Conservation (phyloP, 2,329 filamentous ascomycete species). For the Juglanconis juglandina region DNA sequence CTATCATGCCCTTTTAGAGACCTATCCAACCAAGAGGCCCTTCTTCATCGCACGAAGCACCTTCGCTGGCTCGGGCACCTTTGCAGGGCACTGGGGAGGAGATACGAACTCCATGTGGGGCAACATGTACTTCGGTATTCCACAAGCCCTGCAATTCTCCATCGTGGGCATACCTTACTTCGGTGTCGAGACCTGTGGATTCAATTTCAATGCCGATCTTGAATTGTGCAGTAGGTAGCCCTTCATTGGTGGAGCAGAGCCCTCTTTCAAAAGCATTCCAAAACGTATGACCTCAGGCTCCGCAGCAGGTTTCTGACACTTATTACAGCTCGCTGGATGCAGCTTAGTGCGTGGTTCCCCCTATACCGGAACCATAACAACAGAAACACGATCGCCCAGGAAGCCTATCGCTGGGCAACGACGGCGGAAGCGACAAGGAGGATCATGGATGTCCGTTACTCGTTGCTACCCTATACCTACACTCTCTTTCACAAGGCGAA, state of each 20-base stretch:
- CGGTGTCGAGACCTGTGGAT: conserved; percentile 67
- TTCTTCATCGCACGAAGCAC: neutral
- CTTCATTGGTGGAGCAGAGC: too few relatives aligned
- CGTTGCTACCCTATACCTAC: neutral
- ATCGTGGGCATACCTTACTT: conserved; percentile 77
- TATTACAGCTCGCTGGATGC: conserved; percentile 49
- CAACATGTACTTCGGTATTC: conserved; percentile 73
- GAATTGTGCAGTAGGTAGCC: conserved; percentile 56
- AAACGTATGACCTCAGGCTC: too few relatives aligned
- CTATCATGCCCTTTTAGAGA: neutral
- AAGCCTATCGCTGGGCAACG: neutral
- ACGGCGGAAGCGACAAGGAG: neutral
- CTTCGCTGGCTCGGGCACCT: neutral
- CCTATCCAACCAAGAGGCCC: neutral
- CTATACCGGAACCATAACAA: conserved; percentile 63
- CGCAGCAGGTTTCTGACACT: too few relatives aligned
- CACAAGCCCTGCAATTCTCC: conserved; percentile 70
- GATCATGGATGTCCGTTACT: conserved; percentile 1
- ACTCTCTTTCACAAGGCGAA: neutral
- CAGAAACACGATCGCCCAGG: neutral
- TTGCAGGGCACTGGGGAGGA: neutral
- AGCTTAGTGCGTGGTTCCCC: conserved; percentile 62
- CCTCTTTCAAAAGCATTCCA: too few relatives aligned
- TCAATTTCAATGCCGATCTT: conserved; percentile 62
- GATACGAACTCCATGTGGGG: conserved; percentile 44